Percentiles rank a stretch among this genome's conserved stretches.
phyloP scores from a whole-genome alignment of 495 filamentous ascomycete genomes.

The Aspergillus olivimuriae region DNA sequence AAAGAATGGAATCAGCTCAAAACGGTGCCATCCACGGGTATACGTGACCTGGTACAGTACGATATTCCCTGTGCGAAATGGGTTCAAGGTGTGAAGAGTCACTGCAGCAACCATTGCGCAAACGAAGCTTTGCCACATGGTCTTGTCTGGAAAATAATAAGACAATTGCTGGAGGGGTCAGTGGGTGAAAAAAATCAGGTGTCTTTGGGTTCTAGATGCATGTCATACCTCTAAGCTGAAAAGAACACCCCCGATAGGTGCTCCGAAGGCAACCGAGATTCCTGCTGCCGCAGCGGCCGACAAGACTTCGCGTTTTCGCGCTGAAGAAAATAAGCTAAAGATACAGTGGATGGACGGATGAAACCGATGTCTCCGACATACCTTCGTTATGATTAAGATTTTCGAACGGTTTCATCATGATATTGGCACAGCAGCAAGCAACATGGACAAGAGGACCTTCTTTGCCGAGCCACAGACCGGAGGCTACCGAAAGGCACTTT shows the following conservation, averaged over 20 bases:
- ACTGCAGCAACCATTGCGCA: slow-evolving; percentile 97
- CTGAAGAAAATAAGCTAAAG: slow-evolving; percentile 45
- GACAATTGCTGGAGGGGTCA: slow-evolving; percentile 61
- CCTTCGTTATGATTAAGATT: slow-evolving; percentile 86
- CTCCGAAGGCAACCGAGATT: slow-evolving; percentile 95
- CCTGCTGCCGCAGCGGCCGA: slow-evolving; percentile 93
- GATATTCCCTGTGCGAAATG: slow-evolving; percentile 92
- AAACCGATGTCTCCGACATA: no score
- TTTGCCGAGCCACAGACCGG: slow-evolving; percentile 97
- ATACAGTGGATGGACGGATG: no score
- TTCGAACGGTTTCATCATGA: slow-evolving; percentile 87
- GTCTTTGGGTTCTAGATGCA: neutral
- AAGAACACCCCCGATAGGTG: slow-evolving; percentile 87
- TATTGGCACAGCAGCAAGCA: slow-evolving; percentile 92
- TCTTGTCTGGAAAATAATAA: slow-evolving; percentile 98
- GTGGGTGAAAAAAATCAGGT: slow-evolving; percentile 4
- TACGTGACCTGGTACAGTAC: slow-evolving; percentile 97
- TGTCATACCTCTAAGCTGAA: slow-evolving; percentile 83
- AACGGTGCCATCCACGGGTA: slow-evolving; percentile 85
- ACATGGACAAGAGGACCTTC: slow-evolving; percentile 97
- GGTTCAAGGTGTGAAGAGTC: slow-evolving; percentile 85
- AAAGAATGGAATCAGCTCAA: slow-evolving; percentile 85
- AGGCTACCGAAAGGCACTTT: slow-evolving; percentile 87
- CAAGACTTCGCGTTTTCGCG: slow-evolving; percentile 89
- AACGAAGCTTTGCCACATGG: slow-evolving; percentile 99